Conservation (phyloP, 2,329 filamentous ascomycete species). For the Cryphonectria radicalis region DNA sequence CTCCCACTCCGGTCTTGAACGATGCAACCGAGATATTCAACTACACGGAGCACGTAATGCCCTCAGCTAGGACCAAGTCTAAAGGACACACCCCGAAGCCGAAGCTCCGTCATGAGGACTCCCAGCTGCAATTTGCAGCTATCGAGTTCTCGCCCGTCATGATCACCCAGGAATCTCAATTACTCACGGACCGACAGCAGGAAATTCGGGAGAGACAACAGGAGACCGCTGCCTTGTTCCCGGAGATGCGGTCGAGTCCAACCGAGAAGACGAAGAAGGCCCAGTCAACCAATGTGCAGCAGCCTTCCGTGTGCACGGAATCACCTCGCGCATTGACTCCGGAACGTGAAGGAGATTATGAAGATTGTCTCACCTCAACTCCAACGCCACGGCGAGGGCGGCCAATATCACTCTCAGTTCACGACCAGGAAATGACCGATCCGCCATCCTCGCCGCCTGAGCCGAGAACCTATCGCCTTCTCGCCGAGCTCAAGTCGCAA, state of each 20-base stretch:
- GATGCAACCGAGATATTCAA: constrained; percentile 37
- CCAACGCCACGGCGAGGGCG: constrained; percentile 64
- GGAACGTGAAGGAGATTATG: constrained; percentile 47
- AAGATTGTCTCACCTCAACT: constrained; percentile 62
- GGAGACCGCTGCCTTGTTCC: constrained; percentile 68
- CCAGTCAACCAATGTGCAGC: constrained; percentile 2
- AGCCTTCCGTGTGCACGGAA: constrained; percentile 14
- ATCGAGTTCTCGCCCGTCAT: constrained; percentile 64
- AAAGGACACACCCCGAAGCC: constrained; percentile 46
- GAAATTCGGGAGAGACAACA: constrained; percentile 77
- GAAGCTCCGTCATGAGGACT: constrained; percentile 76
- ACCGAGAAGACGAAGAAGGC: constrained; percentile 23
- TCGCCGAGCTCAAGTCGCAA: constrained; percentile 56
- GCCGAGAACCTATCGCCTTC: constrained; percentile 55
- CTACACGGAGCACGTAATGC: constrained; percentile 31
- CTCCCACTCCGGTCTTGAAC: constrained; percentile 40
- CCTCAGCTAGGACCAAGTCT: constrained; percentile 36
- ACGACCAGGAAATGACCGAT: constrained; percentile 54
- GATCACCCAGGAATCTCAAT: constrained; percentile 65
- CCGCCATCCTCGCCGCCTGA: constrained; percentile 64
- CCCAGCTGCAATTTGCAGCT: constrained; percentile 76
- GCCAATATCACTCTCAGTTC: constrained; percentile 50
- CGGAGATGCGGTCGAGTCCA: constrained; percentile 66
- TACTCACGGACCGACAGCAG: constrained; percentile 77
- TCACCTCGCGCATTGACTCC: constrained; percentile 49